Base-by-base conservation (phyloP, 2,329 filamentous ascomycete species). In the Penicillium sp. region DNA sequence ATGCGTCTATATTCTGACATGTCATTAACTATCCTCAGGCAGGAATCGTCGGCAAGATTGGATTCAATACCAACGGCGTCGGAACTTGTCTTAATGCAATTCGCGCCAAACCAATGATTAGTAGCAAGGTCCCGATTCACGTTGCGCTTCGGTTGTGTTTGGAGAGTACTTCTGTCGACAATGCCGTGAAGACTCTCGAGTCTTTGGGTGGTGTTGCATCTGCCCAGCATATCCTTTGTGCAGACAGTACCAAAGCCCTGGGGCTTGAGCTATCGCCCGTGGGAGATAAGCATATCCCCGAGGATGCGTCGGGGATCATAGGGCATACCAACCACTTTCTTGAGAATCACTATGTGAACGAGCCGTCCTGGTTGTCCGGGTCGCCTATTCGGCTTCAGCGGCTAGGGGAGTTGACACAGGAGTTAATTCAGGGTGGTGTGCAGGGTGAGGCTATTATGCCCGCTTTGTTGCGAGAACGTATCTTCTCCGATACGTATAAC, bases 41-140 rank as follows among this genome's bases (percentile, higher is more conserved):
- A 5, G 83, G 83, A 9, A 77, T 85, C 21, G 79, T 88, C 34
- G 85, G 84, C 15, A 89, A 89, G 69, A 87, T 88, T 23, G 86
- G 86, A 0, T 76, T 88, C 62, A 89, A 89, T 65, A 75, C 73
- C 16, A 65, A 69, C 0, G 84, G 85, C 0, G 83, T 88, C 0
- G 85, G 84, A 0, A 80, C 81, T 0, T 82, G 81, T 43, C 74
- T 88, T 9, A 88, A 88, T 59, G 86, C 85, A 0, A 85, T 88
- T 58, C 78, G 79, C 39, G 83, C 82, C 4, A 76, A 78, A 2
- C 84, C 84, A 1, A 79, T 86, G 47, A 77, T 84, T 63, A 63
- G 70, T 2, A 69, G 70, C 1, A 79, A 78, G 8, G 63, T 87
- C 3, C 85, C 86, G 0, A 81, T 85, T n/a, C 86, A 88, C 65